These are phyloP conservation scores for Asterophora parasitica DNA, from an alignment of 768 basidiomycete species.

Conservation along the genomic window DNA sequence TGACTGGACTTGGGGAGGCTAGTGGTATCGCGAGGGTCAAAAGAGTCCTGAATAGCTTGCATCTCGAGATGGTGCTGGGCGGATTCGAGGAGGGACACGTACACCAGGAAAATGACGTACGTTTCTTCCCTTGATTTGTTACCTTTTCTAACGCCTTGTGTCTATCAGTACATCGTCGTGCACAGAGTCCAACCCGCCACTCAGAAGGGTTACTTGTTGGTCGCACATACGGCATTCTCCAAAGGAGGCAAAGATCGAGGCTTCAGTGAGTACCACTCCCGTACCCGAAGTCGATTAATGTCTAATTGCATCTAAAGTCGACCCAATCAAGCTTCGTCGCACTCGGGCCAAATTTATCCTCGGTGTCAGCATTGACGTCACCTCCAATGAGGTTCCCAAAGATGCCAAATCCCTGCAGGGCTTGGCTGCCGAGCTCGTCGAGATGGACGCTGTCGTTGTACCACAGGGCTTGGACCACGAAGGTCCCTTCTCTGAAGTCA, in stretches of 20 bases:
- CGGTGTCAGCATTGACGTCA: slow-evolving; percentile 70
- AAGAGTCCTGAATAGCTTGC: slow-evolving; percentile 79
- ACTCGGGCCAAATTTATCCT: slow-evolving; percentile 77
- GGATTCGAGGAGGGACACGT: slow-evolving; percentile 92
- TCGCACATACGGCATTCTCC: slow-evolving; percentile 90
- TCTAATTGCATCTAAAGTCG: slow-evolving; percentile 43
- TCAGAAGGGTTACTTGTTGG: slow-evolving; percentile 87
- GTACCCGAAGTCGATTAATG: too few relatives aligned
- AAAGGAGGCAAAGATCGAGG: slow-evolving; percentile 80
- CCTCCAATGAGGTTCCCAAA: slow-evolving; percentile 49
- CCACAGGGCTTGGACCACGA: slow-evolving; percentile 59
- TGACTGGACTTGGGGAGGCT: slow-evolving; percentile 49
- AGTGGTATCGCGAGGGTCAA: slow-evolving; percentile 58
- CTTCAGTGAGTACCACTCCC: slow-evolving; percentile 48
- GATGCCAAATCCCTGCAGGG: slow-evolving; percentile 60
- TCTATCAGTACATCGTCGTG: slow-evolving; percentile 79
- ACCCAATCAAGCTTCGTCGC: slow-evolving; percentile 77
- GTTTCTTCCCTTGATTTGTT: slow-evolving; percentile 24
- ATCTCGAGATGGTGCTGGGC: slow-evolving; percentile 86
- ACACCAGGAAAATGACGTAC: slow-evolving; percentile 91
- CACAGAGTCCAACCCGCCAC: slow-evolving; percentile 89
- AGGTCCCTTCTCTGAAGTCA: slow-evolving; percentile 72
- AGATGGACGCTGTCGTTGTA: slow-evolving; percentile 56
- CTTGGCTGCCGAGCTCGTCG: slow-evolving; percentile 62
- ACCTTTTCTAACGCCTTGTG: background rate